phyloP scores from a whole-genome alignment of 2,329 filamentous ascomycete genomes.

The Diaporthe vexans region DNA sequence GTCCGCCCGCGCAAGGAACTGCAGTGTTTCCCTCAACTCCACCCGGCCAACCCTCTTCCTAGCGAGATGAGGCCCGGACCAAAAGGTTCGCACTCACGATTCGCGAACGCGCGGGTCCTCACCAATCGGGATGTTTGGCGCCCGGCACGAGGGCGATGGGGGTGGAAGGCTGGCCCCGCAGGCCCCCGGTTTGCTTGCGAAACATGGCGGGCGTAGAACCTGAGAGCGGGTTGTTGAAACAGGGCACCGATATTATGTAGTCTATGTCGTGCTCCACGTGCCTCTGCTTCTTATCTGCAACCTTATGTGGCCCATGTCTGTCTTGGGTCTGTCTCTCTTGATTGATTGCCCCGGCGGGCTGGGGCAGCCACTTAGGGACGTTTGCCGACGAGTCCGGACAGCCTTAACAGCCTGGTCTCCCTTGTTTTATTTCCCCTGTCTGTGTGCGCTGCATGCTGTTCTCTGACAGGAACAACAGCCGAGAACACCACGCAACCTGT shows the following conservation, averaged over 20 bases:
- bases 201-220: slow-evolving; percentile 11
- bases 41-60: slow-evolving; percentile 5
- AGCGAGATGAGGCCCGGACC: slow-evolving; percentile 26
- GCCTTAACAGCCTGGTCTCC: slow-evolving; percentile 12
- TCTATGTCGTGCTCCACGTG: slow-evolving; percentile 21
- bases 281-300: slow-evolving; percentile 17
- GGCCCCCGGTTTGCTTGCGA: not conserved
- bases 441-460: slow-evolving; percentile 3
- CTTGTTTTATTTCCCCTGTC: not conserved
- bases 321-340: not conserved
- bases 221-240: slow-evolving; percentile 15
- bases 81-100: slow-evolving; percentile 28
- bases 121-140: slow-evolving; percentile 15
- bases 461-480: slow-evolving; percentile 6
- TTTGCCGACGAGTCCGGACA: not conserved
- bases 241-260: slow-evolving; percentile 14
- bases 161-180: not conserved
- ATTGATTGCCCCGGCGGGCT: not conserved
- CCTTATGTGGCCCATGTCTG: not conserved
- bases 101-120: not conserved
- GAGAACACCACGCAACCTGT: slow-evolving; percentile 1
- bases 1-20: slow-evolving; percentile 12
- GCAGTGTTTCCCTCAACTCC: not conserved
- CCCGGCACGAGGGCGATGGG: slow-evolving; percentile 7
- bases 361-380: not conserved